Evolutionary conservation across 805 yeast species (phyloP).

Genomic region (Clavispora santaluciae): DNA sequence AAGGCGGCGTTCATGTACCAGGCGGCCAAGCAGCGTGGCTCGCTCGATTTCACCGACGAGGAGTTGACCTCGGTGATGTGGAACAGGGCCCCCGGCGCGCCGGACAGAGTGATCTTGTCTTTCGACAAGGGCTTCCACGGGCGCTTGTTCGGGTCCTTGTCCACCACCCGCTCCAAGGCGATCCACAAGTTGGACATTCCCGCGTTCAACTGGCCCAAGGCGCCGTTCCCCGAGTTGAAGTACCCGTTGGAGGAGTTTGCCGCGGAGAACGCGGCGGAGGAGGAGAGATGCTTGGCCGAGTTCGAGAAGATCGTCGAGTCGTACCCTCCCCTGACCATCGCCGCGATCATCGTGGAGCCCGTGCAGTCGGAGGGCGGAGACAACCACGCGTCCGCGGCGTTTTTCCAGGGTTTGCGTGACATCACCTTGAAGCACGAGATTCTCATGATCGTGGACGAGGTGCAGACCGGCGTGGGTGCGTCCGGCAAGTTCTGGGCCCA

Average conservation of each 20-base stretch:
- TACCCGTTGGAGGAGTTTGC: slow-evolving; percentile 35
- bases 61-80: slow-evolving; percentile 47
- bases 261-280: slow-evolving; percentile 43
- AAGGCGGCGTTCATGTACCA: slow-evolving; percentile 68
- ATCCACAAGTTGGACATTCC: slow-evolving; percentile 56
- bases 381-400: slow-evolving; percentile 59
- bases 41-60: slow-evolving; percentile 39
- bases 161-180: slow-evolving; percentile 54
- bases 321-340: slow-evolving; percentile 40
- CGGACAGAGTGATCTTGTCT: slow-evolving; percentile 50
- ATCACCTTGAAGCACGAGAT: slow-evolving; percentile 53
- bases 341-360: slow-evolving; percentile 54
- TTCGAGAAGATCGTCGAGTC: slow-evolving; percentile 34
- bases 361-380: slow-evolving; percentile 77
- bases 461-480: slow-evolving; percentile 72
- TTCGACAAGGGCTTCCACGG: slow-evolving; percentile 56
- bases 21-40: slow-evolving; percentile 50
- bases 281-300: slow-evolving; percentile 41
- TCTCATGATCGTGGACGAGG: slow-evolving; percentile 65
- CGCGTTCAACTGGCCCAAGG: slow-evolving; percentile 56
- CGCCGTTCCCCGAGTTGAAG: slow-evolving; percentile 41
- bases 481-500: slow-evolving; percentile 73
- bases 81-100: slow-evolving; percentile 48
- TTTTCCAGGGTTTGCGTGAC: slow-evolving; percentile 60
- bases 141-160: slow-evolving; percentile 50